Evolutionary conservation across 371 early-diverging fungal species (phyloP), one percentile per base, ranked within the genome.

Genomic region (Catenaria anguillulae): DNA sequence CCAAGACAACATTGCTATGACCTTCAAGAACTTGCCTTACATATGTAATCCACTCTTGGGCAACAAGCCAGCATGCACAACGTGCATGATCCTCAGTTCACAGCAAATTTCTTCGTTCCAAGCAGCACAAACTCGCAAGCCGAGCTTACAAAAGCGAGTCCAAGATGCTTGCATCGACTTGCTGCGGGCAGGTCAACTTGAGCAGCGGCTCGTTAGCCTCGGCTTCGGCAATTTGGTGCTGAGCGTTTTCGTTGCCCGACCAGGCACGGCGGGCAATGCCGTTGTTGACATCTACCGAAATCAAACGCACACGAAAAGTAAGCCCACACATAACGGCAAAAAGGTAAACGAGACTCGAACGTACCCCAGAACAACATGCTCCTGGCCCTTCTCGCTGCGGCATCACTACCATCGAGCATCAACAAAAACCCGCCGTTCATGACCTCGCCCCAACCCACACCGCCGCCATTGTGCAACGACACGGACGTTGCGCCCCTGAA

Each of bases 401-500:
- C 62, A 8, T 33, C 24, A 21, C 19, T 42, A 0, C 63, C 63
- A 33, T 63, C 63, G 4, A 63, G 45, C 33, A 63, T 12, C 33
- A 63, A 17, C 26, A 63, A 26, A 63, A 63, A 63, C 35, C 63
- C 63, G 33, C 63, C 63, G 33, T 63, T 63, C 6, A 63, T 62
- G 4, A 48, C 63, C 40, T 59, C 45, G 15, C 63, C 63, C 63
- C 63, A 63, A 6, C 63, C 63, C 1, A 48, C 48, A 23, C 63
- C 63, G 26, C 63, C 63, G 29, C 63, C 63, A 33, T 63, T 63
- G 62, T 63, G 63, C 60, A 63, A 19, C 12, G 63, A 62, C 23
- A 63, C 63, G 10, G 45, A 43, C 5, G 63, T 63, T 1, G 63
- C 63, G 21, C 63, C 63, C 33, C 63, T 31, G 60, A 63, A 63